A percentile compares a stretch with the other conserved stretches of the same genome.
phyloP scores from a whole-genome alignment of 2,329 filamentous ascomycete species.

The Clonostachys byssicola region DNA sequence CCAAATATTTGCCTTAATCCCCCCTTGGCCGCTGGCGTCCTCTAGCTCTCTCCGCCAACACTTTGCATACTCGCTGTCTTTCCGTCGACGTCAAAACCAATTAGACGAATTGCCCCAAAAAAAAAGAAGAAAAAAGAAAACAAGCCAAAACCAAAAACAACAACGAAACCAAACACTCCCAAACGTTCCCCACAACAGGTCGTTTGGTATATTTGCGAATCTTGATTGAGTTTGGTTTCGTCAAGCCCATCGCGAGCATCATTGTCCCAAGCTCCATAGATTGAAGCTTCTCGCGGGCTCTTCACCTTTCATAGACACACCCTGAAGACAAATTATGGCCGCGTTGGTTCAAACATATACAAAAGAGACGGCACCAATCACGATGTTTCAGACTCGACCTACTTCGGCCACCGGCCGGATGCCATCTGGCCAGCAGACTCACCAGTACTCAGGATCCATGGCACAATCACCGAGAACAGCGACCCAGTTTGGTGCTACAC shows the following conservation, averaged over 20 bases:
- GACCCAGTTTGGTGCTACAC: slow-evolving; percentile 15
- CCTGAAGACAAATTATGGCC: slow-evolving; percentile 57
- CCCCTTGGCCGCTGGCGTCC: slow-evolving; percentile 54
- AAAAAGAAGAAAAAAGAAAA: too few relatives aligned
- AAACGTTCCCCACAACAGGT: too few relatives aligned
- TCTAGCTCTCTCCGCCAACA: slow-evolving; percentile 34
- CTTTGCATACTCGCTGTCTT: slow-evolving; percentile 18
- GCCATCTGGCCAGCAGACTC: slow-evolving; percentile 43
- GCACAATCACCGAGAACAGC: slow-evolving; percentile 22
- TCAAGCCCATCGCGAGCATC: too few relatives aligned
- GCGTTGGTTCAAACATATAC: slow-evolving; percentile 79
- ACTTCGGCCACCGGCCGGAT: slow-evolving; percentile 48
- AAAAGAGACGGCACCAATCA: slow-evolving; percentile 68
- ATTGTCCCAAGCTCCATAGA: too few relatives aligned
- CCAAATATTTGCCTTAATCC: slow-evolving; percentile 10
- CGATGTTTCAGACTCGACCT: slow-evolving; percentile 72
- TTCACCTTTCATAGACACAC: too few relatives aligned
- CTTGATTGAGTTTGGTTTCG: too few relatives aligned
- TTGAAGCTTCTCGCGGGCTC: too few relatives aligned
- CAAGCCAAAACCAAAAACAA: too few relatives aligned
- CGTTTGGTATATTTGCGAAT: too few relatives aligned
- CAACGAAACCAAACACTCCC: too few relatives aligned
- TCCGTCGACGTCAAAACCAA: too few relatives aligned
- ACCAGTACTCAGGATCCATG: slow-evolving; percentile 41
- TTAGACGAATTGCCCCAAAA: too few relatives aligned